Percentiles rank a stretch among this genome's conserved stretches.
phyloP scores from a whole-genome alignment of 805 yeast species.

The Metschnikowia matae region DNA sequence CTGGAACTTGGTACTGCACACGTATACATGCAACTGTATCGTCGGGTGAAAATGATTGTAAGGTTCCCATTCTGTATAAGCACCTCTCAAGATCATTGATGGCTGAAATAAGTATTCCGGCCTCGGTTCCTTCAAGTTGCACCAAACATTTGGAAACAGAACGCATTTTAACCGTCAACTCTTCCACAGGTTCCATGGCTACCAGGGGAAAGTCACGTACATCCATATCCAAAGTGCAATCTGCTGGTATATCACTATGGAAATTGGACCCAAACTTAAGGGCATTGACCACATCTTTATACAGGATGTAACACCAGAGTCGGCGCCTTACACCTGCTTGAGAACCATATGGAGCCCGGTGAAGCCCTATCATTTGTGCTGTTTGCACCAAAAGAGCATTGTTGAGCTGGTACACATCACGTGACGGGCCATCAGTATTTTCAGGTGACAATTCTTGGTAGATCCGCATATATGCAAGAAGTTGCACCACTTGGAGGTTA shows the following conservation, averaged over 20 bases:
- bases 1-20: constrained; percentile 8
- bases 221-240: constrained; percentile 8
- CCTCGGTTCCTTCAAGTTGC: neutral
- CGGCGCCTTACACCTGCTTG: constrained; percentile 13
- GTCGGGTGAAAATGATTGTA: neutral
- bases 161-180: constrained; percentile 5
- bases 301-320: constrained; percentile 15
- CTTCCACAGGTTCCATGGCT: constrained; percentile 4
- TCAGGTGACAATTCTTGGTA: constrained; percentile 18
- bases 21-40: constrained; percentile 1
- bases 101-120: constrained; percentile 6
- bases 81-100: constrained; percentile 13
- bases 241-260: constrained; percentile 8
- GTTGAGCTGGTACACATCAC: constrained; percentile 16
- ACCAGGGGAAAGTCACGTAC: constrained; percentile 4
- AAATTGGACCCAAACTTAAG: constrained; percentile 14
- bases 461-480: constrained; percentile 10
- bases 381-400: constrained; percentile 16
- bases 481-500: constrained; percentile 12
- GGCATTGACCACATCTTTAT: constrained; percentile 12
- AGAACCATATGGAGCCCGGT: constrained; percentile 15
- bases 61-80: constrained; percentile 2
- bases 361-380: constrained; percentile 15
- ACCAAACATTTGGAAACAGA: constrained; percentile 6
- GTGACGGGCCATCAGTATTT: constrained; percentile 17